phyloP scores from a whole-genome alignment of 2,329 filamentous ascomycete genomes.

The Corinectria fuckeliana region DNA sequence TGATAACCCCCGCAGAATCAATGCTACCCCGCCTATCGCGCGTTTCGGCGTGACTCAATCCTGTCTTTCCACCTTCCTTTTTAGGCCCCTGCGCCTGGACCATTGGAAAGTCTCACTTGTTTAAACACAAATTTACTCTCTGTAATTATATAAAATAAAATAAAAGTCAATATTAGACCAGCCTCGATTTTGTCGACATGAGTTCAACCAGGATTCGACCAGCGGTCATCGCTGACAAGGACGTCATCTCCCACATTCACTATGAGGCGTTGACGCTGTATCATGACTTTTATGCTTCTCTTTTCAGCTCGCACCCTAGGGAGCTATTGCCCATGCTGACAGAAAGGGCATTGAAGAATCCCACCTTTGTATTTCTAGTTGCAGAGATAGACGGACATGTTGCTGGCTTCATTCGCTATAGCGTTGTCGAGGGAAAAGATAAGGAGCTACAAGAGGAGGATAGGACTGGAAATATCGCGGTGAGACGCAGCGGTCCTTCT shows the following conservation, averaged over 20 bases:
- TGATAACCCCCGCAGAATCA: no score
- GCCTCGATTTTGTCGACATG: slow-evolving; percentile 5
- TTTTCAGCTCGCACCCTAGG: slow-evolving; percentile 27
- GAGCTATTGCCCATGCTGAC: slow-evolving; percentile 26
- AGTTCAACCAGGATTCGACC: slow-evolving; percentile 22
- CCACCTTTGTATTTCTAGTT: slow-evolving; percentile 19
- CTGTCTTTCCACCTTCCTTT: neutral
- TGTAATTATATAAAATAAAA: neutral
- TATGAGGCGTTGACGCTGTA: slow-evolving; percentile 25
- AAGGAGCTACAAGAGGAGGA: neutral
- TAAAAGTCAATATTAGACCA: neutral
- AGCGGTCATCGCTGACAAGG: slow-evolving; percentile 25
- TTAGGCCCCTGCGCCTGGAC: neutral
- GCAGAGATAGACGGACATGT: slow-evolving; percentile 22
- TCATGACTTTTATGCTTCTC: slow-evolving; percentile 31
- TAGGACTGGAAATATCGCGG: neutral
- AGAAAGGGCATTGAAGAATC: slow-evolving; percentile 22
- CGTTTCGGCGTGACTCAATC: neutral
- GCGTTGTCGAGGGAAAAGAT: neutral
- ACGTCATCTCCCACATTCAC: slow-evolving; percentile 28
- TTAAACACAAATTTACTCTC: neutral
- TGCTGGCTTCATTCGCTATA: slow-evolving; percentile 32
- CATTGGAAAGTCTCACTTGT: neutral
- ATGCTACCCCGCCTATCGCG: no score
- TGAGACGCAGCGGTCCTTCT: neutral